Percentiles rank a stretch among this genome's conserved stretches.
Evolutionary conservation across 768 basidiomycete genomes (phyloP).

Genomic region (Psilocybe cyanescens): DNA sequence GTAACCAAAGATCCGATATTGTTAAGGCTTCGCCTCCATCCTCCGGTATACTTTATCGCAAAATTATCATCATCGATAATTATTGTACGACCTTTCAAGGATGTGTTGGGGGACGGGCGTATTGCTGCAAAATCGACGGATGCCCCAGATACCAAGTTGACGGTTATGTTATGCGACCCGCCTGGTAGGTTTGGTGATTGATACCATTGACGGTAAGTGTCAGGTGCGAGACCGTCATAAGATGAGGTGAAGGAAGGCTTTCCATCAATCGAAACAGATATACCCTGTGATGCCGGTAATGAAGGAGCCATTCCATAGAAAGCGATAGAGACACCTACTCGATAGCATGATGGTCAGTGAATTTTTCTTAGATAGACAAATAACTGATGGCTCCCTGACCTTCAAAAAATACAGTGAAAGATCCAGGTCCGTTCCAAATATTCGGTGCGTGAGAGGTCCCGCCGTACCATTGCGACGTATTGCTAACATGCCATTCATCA

Average conservation of each 20-base stretch:
- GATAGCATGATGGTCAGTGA: not conserved
- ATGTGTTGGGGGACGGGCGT: conserved; percentile 15
- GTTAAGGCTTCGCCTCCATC: not conserved
- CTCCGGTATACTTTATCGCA: not conserved
- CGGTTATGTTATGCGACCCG: conserved; percentile 18
- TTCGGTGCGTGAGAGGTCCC: conserved; percentile 8
- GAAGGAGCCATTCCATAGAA: conserved; percentile 18
- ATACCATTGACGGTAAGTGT: conserved; percentile 21
- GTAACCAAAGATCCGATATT: not conserved
- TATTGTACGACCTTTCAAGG: not conserved
- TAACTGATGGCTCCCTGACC: not conserved
- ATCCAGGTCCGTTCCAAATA: not conserved
- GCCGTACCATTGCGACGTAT: conserved; percentile 10
- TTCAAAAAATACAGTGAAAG: conserved; percentile 15
- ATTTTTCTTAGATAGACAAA: not conserved
- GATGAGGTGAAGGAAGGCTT: not conserved
- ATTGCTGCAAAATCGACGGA: conserved; percentile 18
- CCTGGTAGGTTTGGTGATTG: conserved; percentile 17
- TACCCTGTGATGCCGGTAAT: not conserved
- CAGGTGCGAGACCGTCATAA: conserved; percentile 13
- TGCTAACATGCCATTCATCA: conserved; percentile 2
- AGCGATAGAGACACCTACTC: conserved; percentile 14
- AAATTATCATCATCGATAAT: not conserved
- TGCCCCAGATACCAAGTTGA: not conserved
- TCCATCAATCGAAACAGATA: conserved; percentile 20